Evolutionary conservation across 306 rosid species (phyloP).

Genomic region (Vigna mungo): DNA sequence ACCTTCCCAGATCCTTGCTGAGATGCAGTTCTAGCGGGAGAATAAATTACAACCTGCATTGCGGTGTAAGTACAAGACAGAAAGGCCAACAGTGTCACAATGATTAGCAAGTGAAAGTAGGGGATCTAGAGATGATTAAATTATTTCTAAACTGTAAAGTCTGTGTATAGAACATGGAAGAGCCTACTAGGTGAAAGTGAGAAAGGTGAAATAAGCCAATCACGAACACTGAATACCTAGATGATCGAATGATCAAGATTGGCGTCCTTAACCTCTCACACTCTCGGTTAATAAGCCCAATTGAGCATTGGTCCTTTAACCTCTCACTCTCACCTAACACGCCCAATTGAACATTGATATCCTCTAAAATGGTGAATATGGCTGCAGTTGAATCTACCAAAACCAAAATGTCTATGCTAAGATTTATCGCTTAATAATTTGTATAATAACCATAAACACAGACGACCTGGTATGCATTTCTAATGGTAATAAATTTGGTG

Average conservation of each 20-base stretch:
- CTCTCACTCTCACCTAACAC: slow-evolving; percentile 10
- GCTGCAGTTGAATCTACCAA: not conserved
- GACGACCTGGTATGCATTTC: not conserved
- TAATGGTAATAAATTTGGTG: slow-evolving; percentile 14
- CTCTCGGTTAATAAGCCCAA: not conserved
- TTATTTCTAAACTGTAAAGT: slow-evolving; percentile 19
- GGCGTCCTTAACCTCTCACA: slow-evolving; percentile 11
- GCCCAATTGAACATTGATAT: not conserved
- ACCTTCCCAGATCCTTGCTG: slow-evolving; percentile 99
- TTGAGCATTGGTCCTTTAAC: not conserved
- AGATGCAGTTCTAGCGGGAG: slow-evolving; percentile 95
- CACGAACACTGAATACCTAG: not conserved
- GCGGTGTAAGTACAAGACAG: slow-evolving; percentile 17
- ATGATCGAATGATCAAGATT: slow-evolving; percentile 6
- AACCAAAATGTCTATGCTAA: not conserved
- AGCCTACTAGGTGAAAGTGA: slow-evolving; percentile 2
- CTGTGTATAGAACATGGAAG: not conserved
- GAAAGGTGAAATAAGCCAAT: slow-evolving; percentile 21
- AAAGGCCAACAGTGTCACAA: slow-evolving; percentile 28
- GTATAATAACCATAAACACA: not conserved
- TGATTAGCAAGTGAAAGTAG: not conserved
- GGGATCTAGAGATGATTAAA: slow-evolving; percentile 33
- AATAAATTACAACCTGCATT: slow-evolving; percentile 85
- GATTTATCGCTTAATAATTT: not conserved
- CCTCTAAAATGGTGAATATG: not conserved